Conservation (phyloP, 1,284 basidiomycete genomes). For the Tilletia caries region DNA sequence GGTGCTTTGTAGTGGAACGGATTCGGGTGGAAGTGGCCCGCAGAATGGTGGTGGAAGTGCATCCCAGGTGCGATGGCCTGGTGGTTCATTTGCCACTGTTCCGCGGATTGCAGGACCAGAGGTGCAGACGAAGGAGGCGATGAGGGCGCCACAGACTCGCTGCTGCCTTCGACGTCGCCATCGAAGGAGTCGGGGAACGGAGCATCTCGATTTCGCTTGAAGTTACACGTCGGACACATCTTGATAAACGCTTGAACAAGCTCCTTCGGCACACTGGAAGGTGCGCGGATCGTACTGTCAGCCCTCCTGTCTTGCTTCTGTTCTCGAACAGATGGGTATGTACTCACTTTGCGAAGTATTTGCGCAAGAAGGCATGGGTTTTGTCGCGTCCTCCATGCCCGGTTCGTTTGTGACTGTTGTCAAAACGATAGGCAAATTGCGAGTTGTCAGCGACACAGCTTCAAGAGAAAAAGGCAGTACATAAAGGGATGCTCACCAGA, state of each 20-base stretch:
- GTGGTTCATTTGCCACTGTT: conserved; percentile 3
- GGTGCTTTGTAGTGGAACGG: conserved; percentile 6
- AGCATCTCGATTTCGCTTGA: conserved; percentile 9
- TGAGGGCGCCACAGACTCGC: conserved; percentile 2
- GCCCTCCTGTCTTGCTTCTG: not conserved
- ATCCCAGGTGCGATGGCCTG: conserved; percentile 2
- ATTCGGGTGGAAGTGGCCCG: not conserved
- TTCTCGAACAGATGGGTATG: not conserved
- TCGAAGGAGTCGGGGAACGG: conserved; percentile 10
- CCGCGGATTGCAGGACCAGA: conserved; percentile 7
- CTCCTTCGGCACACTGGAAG: conserved; percentile 18
- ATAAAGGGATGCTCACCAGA: conserved; percentile 14
- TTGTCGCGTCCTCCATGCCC: conserved; percentile 19
- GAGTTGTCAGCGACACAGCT: not conserved
- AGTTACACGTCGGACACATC: conserved; percentile 17
- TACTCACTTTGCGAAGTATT: conserved; percentile 19
- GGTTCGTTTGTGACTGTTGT: conserved; percentile 13
- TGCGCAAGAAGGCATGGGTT: conserved; percentile 15
- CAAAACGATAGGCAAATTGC: not conserved
- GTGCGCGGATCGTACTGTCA: not conserved
- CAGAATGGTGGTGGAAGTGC: not conserved
- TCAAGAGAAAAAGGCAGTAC: not conserved
- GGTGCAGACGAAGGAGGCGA: not conserved
- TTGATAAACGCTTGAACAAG: conserved; percentile 18
- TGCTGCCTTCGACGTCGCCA: conserved; percentile 6